These are phyloP conservation scores for Mycena floridula DNA, from an alignment of 768 basidiomycete species.

Conservation along the genomic window DNA sequence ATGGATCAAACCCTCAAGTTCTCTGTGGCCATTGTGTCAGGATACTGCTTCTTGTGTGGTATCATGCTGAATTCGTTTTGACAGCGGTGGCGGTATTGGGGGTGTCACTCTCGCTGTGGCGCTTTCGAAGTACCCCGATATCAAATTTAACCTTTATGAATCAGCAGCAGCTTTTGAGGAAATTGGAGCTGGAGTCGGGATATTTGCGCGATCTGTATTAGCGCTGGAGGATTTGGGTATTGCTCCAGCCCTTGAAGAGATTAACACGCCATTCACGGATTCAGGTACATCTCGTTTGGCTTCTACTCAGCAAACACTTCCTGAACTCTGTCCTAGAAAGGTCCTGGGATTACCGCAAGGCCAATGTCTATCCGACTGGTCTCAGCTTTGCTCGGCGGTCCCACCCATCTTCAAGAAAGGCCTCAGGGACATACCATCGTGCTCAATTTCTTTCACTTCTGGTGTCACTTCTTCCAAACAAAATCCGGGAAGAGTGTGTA, in stretches of 20 bases:
- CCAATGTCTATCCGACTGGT: constrained; percentile 22
- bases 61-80: background rate
- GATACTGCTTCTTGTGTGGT: background rate
- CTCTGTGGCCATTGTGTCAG: background rate
- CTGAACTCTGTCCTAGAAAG: background rate
- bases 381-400: constrained; percentile 11
- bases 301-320: constrained; percentile 20
- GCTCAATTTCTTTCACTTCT: constrained; percentile 60
- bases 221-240: background rate
- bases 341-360: background rate
- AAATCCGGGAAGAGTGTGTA: constrained; percentile 26
- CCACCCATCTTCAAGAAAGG: background rate
- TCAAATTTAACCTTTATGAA: constrained; percentile 12
- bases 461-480: constrained; percentile 39
- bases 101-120: constrained; percentile 12
- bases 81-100: constrained; percentile 10
- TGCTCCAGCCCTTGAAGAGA: constrained; percentile 40
- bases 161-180: constrained; percentile 11
- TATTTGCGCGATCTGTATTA: constrained; percentile 4
- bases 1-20: background rate
- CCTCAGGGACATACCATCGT: constrained; percentile 45
- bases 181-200: constrained; percentile 13
- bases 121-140: constrained; percentile 8
- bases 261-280: constrained; percentile 31
- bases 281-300: constrained; percentile 37